Conservation (phyloP, 306 rosid genomes). For the Rubus parviflorus region DNA sequence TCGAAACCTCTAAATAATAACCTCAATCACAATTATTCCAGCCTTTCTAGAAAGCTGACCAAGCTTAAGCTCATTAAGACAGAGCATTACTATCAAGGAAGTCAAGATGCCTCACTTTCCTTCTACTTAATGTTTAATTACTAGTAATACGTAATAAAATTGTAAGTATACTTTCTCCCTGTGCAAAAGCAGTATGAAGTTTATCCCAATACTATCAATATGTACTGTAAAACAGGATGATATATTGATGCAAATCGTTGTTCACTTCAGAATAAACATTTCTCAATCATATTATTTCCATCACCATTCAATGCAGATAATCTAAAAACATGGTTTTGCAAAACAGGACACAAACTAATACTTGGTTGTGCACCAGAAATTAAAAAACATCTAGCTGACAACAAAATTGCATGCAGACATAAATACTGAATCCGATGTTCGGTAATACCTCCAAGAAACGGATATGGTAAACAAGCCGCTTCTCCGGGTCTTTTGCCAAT, state of each 20-base stretch:
- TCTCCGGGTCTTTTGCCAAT: conserved; percentile 83
- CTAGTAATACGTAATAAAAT: background rate
- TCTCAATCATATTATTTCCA: background rate
- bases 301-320: background rate
- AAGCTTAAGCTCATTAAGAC: too few species aligned
- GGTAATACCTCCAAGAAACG: conserved; percentile 85
- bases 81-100: background rate
- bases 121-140: background rate
- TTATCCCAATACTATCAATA: background rate
- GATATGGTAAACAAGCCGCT: conserved; percentile 81
- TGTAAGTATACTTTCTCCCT: too few species aligned
- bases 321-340: background rate
- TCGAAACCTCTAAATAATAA: background rate
- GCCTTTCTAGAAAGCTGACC: background rate
- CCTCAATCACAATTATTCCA: background rate
- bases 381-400: background rate
- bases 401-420: background rate
- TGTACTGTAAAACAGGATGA: background rate
- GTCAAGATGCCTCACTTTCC: background rate
- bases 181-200: background rate
- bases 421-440: conserved; percentile 15
- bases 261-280: background rate
- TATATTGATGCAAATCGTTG: background rate
- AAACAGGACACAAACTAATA: conserved; percentile 13
- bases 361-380: background rate